phyloP scores from a whole-genome alignment of 495 filamentous ascomycete species.

The Podospora pseudoanserina region DNA sequence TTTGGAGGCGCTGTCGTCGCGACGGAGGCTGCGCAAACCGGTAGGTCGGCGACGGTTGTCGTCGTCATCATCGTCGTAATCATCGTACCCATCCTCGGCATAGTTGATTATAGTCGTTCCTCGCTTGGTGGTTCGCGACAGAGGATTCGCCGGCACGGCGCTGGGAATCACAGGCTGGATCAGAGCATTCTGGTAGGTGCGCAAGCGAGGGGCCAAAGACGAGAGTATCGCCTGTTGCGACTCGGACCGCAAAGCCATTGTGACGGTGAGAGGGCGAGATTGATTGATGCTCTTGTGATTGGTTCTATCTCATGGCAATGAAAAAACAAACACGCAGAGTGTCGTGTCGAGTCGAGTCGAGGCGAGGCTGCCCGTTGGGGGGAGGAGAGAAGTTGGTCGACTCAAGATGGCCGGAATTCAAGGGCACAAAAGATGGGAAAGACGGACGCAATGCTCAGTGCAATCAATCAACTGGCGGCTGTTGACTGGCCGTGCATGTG shows the following conservation, averaged over 20 bases:
- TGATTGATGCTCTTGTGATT: not conserved
- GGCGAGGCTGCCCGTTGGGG: not conserved
- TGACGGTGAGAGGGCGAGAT: constrained; percentile 11
- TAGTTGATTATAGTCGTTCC: constrained; percentile 97
- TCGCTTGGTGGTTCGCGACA: constrained; percentile 87
- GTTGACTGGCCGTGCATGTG: too few species aligned
- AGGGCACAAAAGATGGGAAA: not conserved
- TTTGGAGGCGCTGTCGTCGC: constrained; percentile 64
- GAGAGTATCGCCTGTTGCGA: constrained; percentile 80
- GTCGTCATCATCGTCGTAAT: constrained; percentile 92
- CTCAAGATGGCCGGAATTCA: not conserved
- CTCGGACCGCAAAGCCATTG: constrained; percentile 42
- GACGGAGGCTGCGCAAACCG: constrained; percentile 74
- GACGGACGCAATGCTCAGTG: not conserved
- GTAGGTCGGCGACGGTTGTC: constrained; percentile 66
- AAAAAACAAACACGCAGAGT: too few species aligned
- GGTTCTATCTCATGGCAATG: not conserved
- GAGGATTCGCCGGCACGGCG: constrained; percentile 57
- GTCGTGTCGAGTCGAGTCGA: not conserved
- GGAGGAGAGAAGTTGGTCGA: not conserved
- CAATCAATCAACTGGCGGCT: not conserved
- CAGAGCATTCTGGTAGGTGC: constrained; percentile 88
- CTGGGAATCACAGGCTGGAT: constrained; percentile 81
- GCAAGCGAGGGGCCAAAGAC: constrained; percentile 86
- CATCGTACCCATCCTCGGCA: constrained; percentile 90